Evolutionary conservation across 192 early-diverging fungal species (phyloP), one percentile per base, ranked within the genome.

Genomic region (Phycomyces blakesleeanus): DNA sequence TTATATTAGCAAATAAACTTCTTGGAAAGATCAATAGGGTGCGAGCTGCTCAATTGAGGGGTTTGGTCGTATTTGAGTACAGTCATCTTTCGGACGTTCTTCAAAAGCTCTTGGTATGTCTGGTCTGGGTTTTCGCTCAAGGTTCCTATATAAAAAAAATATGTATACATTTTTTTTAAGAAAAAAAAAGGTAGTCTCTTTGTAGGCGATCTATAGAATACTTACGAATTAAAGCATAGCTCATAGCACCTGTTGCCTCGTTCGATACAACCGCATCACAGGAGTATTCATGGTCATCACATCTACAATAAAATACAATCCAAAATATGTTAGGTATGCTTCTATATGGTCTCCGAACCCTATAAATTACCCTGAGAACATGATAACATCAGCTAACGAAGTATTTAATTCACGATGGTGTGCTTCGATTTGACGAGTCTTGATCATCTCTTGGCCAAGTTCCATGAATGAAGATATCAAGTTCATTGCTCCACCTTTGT

Each of bases 221-320:
- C 78, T 77, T 80, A 37, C 76, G 77, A 22, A 83, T 82, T 15
- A 93, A 88, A 0, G 91, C 85, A 42, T 90, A 82, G 26, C 85
- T 85, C 87, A 91, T 89, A 20, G 88, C 90, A 21, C 88, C 89
- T 0, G 87, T 90, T 60, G 85, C 80, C 15, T 74, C 63, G 14
- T 73, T 78, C 18, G 73, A 71, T 25, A 83, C 77, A 39, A 81
- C 78, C 37, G 89, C 75, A 76, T 93, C 91, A 6, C 87, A 87
- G n/a, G 89, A 90, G 11, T 89, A 91, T 67, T 93, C 89, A 62
- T 80, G 77, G 57, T 93, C 91, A 57, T 88, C 87, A 71, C 89
- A 91, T 29, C 81, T 82, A 63, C 7, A 5, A 5, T 34, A 34
- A 44, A 41, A 18, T 26, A 54, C 24, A 56, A 18, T 22, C 38